phyloP scores from a whole-genome alignment of 257 asterid species.

The Mitragyna speciosa region DNA sequence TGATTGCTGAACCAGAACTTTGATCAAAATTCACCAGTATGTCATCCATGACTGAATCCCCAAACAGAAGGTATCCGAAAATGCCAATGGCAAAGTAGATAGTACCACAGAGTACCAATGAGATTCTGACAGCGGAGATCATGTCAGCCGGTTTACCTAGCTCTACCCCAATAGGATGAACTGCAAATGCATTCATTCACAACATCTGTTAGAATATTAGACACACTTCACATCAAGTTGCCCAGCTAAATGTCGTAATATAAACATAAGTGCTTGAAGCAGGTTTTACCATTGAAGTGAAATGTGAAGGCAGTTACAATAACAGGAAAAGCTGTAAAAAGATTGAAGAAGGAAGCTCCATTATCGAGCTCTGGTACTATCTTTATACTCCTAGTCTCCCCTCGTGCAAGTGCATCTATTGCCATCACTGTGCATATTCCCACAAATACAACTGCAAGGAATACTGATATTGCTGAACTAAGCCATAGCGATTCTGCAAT shows the following conservation, averaged over 20 bases:
- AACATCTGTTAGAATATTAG: background rate
- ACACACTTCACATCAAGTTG: background rate
- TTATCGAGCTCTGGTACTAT: slow-evolving; percentile 55
- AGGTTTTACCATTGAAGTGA: slow-evolving; percentile 78
- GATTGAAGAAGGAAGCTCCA: slow-evolving; percentile 75
- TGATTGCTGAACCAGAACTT: slow-evolving; percentile 48
- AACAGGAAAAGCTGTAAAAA: slow-evolving; percentile 88
- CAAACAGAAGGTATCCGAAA: slow-evolving; percentile 91
- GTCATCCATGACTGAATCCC: slow-evolving; percentile 84
- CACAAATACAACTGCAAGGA: slow-evolving; percentile 79
- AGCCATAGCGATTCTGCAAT: slow-evolving; percentile 77
- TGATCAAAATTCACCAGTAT: slow-evolving; percentile 80
- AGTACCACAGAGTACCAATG: slow-evolving; percentile 67
- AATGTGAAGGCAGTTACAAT: slow-evolving; percentile 90
- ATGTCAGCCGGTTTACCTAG: slow-evolving; percentile 69
- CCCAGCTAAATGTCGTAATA: background rate
- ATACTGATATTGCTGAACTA: slow-evolving; percentile 72
- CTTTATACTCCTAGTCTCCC: slow-evolving; percentile 59
- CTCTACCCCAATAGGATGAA: slow-evolving; percentile 89
- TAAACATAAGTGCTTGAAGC: background rate
- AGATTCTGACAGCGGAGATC: slow-evolving; percentile 63
- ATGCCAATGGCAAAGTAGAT: slow-evolving; percentile 73
- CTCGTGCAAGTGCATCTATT: slow-evolving; percentile 57
- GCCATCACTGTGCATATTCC: slow-evolving; percentile 87
- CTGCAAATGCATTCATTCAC: slow-evolving; percentile 35